Conservation (phyloP, 352 stramenopile genomes). For the Phytophthora pistaciae region DNA sequence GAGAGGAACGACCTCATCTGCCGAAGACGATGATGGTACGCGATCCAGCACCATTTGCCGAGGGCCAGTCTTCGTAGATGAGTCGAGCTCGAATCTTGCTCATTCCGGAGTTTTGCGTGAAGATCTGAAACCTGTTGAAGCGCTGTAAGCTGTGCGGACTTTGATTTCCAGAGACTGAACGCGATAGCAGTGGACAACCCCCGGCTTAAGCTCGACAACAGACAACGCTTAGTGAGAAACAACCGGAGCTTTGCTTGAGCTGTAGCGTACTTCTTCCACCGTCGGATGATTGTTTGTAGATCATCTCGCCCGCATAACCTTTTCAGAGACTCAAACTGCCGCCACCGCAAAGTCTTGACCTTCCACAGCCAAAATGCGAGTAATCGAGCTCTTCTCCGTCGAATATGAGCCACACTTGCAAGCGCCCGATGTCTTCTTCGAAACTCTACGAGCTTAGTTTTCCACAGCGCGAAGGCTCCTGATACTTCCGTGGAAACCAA, state of each 20-base stretch:
- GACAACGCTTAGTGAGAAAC: conserved; percentile 34
- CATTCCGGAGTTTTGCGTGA: conserved; percentile 12
- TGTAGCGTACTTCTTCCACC: conserved; percentile 25
- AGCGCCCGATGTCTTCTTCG: conserved; percentile 19
- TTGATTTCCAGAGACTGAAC: conserved; percentile 34
- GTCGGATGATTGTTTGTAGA: conserved; percentile 9
- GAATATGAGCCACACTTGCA: conserved; percentile 20
- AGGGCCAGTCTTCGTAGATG: conserved; percentile 34
- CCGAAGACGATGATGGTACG: conserved; percentile 45
- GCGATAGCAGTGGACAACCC: conserved; percentile 22
- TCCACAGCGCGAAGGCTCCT: conserved; percentile 39
- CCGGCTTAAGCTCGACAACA: conserved; percentile 11
- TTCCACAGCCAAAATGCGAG: conserved; percentile 45
- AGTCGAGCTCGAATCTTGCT: conserved; percentile 19
- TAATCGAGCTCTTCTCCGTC: conserved; percentile 17
- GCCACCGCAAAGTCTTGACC: conserved; percentile 16
- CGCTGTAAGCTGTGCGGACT: conserved; percentile 10
- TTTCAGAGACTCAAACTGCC: conserved; percentile 20
- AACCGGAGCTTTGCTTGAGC: conserved; percentile 22
- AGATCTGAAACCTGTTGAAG: conserved; percentile 25
- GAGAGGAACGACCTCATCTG: conserved; percentile 51
- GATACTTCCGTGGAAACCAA: conserved; percentile 23
- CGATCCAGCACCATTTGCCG: conserved; percentile 59
- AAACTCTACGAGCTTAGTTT: not conserved
- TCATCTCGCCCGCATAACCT: conserved; percentile 14